phyloP scores from a whole-genome alignment of 169 alveolate genomes.

The Plasmodium knowlesi region DNA sequence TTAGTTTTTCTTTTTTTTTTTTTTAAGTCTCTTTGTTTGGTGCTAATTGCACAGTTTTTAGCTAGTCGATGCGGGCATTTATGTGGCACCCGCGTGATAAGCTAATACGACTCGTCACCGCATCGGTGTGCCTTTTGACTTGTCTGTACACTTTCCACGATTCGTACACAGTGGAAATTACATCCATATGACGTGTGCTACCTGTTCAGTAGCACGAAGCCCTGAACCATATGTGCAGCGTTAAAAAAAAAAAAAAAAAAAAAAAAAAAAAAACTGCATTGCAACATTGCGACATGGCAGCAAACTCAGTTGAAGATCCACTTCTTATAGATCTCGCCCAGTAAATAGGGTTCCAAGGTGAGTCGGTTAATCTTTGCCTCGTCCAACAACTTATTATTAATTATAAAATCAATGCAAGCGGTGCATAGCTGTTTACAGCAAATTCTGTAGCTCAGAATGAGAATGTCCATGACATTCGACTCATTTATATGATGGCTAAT shows the following conservation, averaged over 20 bases:
- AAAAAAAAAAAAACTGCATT: background rate
- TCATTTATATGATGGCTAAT: conserved; percentile 10
- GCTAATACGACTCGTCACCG: too few species aligned
- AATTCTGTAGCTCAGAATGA: conserved; percentile 17
- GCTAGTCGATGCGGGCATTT: background rate
- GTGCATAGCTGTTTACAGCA: conserved; percentile 34
- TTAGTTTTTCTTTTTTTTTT: too few species aligned
- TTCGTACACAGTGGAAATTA: background rate
- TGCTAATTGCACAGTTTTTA: too few species aligned
- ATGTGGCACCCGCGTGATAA: too few species aligned
- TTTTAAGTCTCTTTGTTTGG: too few species aligned
- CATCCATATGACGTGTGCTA: background rate
- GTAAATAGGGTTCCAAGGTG: conserved; percentile 18
- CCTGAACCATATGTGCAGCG: background rate
- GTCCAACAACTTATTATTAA: conserved; percentile 22
- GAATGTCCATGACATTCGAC: conserved; percentile 7
- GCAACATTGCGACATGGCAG: background rate
- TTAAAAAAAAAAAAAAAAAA: background rate
- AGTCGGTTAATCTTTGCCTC: conserved; percentile 19
- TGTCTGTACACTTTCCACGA: too few species aligned
- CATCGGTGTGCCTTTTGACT: too few species aligned
- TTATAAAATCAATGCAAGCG: conserved; percentile 42
- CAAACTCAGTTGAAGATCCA: background rate
- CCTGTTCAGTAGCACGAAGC: background rate
- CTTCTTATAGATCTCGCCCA: conserved; percentile 40